A percentile compares a stretch with the other conserved stretches of the same genome.
These are phyloP conservation scores for Ceratonia siliqua DNA, from an alignment of 306 rosid species.

Conservation along the genomic window DNA sequence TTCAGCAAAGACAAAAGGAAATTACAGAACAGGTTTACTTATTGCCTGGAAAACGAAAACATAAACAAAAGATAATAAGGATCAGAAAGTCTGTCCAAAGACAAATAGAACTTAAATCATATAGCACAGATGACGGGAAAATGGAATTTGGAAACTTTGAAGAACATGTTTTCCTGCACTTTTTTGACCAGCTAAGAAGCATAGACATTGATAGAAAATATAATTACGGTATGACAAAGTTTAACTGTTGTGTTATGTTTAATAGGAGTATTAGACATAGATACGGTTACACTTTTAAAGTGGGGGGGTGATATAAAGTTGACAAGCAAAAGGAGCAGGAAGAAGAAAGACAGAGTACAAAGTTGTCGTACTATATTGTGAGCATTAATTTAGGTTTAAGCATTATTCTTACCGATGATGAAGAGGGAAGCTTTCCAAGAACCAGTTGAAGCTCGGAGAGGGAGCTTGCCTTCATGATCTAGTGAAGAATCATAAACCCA, in stretches of 20 bases:
- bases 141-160: slow-evolving; percentile 4
- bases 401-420: slow-evolving; percentile 48
- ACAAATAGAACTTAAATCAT: too few relatives aligned
- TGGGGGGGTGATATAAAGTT: too few relatives aligned
- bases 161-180: slow-evolving; percentile 4
- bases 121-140: too few relatives aligned
- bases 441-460: slow-evolving; percentile 70
- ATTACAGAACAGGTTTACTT: background rate
- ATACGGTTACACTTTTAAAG: too few relatives aligned
- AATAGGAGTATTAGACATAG: too few relatives aligned
- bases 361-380: background rate
- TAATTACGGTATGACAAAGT: too few relatives aligned
- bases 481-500: slow-evolving; percentile 68
- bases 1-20: too few relatives aligned
- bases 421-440: slow-evolving; percentile 71
- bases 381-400: background rate
- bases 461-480: slow-evolving; percentile 56
- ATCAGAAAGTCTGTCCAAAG: background rate
- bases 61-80: too few relatives aligned
- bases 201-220: too few relatives aligned
- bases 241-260: too few relatives aligned
- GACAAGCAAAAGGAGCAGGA: background rate
- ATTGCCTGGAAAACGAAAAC: too few relatives aligned
- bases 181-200: background rate
- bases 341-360: background rate